Evolutionary conservation across 2,329 filamentous ascomycete species (phyloP).

Genomic region (Aspergillus pseudotamarii): DNA sequence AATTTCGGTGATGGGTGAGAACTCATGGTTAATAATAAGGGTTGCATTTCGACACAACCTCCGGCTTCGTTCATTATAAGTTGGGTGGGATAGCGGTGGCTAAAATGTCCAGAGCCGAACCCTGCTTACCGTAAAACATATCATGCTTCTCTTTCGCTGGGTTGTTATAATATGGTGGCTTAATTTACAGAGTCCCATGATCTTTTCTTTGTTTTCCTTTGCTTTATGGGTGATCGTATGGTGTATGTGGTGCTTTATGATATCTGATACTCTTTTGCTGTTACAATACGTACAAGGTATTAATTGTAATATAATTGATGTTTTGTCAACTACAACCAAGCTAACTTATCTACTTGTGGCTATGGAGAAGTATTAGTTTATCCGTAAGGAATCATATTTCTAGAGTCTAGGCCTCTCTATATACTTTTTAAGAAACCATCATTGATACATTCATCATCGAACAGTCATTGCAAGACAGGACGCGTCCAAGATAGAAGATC

Average conservation of each 20-base stretch:
- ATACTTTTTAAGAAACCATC: constrained; percentile 26
- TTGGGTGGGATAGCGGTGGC: background rate
- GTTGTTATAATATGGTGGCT: background rate
- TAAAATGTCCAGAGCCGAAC: too few species aligned
- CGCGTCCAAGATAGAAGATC: background rate
- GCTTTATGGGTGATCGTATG: constrained; percentile 15
- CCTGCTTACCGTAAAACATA: background rate
- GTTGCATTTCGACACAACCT: background rate
- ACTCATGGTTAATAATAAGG: background rate
- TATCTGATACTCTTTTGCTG: constrained; percentile 9
- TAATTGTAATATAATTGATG: constrained; percentile 24
- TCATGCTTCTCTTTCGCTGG: background rate
- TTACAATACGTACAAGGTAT: constrained; percentile 9
- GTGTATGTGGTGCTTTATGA: constrained; percentile 14
- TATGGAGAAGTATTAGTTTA: background rate
- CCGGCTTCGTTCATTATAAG: background rate
- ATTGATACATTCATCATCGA: constrained; percentile 29
- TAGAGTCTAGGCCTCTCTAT: constrained; percentile 23
- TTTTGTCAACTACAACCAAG: too few species aligned
- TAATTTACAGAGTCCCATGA: constrained; percentile 1
- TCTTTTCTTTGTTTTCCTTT: constrained; percentile 3
- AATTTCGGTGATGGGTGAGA: background rate
- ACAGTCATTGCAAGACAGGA: constrained; percentile 19
- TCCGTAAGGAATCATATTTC: background rate
- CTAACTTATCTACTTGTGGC: background rate